Base-by-base conservation (phyloP, 352 stramenopile genomes). In the Globisporangium apiculatum region DNA sequence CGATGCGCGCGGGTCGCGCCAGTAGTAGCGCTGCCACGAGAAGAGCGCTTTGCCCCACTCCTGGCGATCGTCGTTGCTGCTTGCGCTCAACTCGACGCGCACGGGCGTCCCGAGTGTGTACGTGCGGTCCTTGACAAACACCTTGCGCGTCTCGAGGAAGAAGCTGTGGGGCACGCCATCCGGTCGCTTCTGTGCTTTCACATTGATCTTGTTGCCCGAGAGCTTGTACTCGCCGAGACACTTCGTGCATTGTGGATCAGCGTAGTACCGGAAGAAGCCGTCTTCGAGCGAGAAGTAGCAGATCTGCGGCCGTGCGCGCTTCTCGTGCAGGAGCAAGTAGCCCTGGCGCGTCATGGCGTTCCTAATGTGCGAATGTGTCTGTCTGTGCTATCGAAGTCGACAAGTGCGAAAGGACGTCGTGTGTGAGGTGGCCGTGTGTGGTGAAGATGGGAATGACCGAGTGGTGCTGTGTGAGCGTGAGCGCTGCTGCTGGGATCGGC, bases 1-100 rank as follows among this genome's bases (percentile, higher is more conserved):
- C 35, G 36, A 49, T 36, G 53, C 51, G 38, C 35, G 58, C 15
- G 83, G 83, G 46, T 92, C 83, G 53, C 83, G 80, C 83, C 83
- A 94, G 67, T 91, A 94, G 64, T 88, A 91, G 48, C 84, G 82
- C 60, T 94, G 84, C 84, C 84, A 94, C 7, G 82, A 91, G 60
- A 91, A 89, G n/a, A 94, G 76, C 55, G 81, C 82, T 54, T 87
- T 87, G 60, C 78, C 82, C 84, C 84, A 94, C 24, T 90, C 76
- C 53, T 91, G 79, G 6, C 84, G 80, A 53, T 89, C 82, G 14
- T 89, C 79, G 38, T 77, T 80, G 17, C 64, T 75, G 56, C 58
- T 63, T 12, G 76, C 82, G 50, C 72, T 89, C 14, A 94, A 70
- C 62, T 94, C 84, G 36, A 92, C 46, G 6, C 78, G 77, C 62